A percentile compares a stretch with the other conserved stretches of the same genome.
These are phyloP conservation scores for Erucastrum elatum DNA, from an alignment of 345 rosid species.

Conservation along the genomic window DNA sequence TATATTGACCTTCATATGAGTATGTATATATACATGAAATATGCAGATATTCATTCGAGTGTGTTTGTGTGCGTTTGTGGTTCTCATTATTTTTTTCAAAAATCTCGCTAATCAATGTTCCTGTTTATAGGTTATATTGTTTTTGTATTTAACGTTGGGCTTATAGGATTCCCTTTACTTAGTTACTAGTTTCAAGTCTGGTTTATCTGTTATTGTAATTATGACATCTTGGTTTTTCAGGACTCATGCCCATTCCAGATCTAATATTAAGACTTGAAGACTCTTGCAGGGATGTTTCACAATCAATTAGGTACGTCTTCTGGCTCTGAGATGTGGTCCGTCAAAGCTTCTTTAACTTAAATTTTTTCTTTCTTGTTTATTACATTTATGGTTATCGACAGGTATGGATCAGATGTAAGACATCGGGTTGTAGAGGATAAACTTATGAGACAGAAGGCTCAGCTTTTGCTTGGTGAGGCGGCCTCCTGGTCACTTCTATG, in stretches of 20 bases:
- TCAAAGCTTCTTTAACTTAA: background rate
- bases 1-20: background rate
- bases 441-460: slow-evolving; percentile 93
- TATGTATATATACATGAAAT: background rate
- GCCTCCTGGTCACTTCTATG: slow-evolving; percentile 98
- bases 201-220: slow-evolving; percentile 5
- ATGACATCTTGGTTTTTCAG: slow-evolving; percentile 47
- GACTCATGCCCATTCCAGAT: slow-evolving; percentile 80
- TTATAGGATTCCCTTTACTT: slow-evolving; percentile 1
- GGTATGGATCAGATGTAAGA: slow-evolving; percentile 68
- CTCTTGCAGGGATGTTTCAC: slow-evolving; percentile 77
- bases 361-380: slow-evolving; percentile 14
- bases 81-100: background rate
- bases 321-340: slow-evolving; percentile 1
- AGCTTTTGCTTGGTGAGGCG: slow-evolving; percentile 91
- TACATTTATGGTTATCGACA: slow-evolving; percentile 28
- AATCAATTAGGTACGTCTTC: slow-evolving; percentile 70
- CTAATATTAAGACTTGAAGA: slow-evolving; percentile 80
- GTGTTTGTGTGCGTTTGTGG: slow-evolving; percentile 16
- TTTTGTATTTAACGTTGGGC: background rate
- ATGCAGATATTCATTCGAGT: background rate
- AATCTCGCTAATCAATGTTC: slow-evolving; percentile 4
- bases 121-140: slow-evolving; percentile 6
- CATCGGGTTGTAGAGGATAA: slow-evolving; percentile 90
- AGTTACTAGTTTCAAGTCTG: slow-evolving; percentile 9